phyloP scores from a whole-genome alignment of 805 yeast genomes.

The Cyberlindnera meyerae region DNA sequence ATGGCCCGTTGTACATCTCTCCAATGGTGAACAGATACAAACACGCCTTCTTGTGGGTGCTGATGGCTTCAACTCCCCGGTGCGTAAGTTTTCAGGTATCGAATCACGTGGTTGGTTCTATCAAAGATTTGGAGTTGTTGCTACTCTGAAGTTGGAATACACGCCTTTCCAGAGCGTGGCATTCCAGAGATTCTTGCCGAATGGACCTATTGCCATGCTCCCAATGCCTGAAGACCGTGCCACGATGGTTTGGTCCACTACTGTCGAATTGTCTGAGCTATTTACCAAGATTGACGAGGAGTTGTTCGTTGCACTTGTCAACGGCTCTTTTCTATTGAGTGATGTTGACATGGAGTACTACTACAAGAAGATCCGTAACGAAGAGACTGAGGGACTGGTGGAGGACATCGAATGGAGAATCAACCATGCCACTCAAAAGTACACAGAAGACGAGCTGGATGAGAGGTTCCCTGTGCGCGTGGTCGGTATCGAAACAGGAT shows the following conservation, averaged over 20 bases:
- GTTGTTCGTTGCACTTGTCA: conserved; percentile 64
- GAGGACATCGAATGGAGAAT: conserved; percentile 76
- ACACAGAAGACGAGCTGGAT: conserved; percentile 43
- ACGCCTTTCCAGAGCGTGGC: conserved; percentile 71
- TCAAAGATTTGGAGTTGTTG: conserved; percentile 87
- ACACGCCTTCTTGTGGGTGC: conserved; percentile 88
- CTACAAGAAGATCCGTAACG: conserved; percentile 40
- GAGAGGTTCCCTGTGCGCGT: conserved; percentile 65
- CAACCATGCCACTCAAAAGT: conserved; percentile 32
- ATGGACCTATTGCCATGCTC: conserved; percentile 89
- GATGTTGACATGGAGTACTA: conserved; percentile 73
- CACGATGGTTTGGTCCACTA: conserved; percentile 91
- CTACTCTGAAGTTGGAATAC: conserved; percentile 70
- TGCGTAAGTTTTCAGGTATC: conserved; percentile 72
- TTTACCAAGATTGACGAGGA: conserved; percentile 54
- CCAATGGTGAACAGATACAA: conserved; percentile 56
- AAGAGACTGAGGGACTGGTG: conserved; percentile 39
- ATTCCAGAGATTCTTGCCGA: conserved; percentile 87
- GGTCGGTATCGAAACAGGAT: conserved; percentile 48
- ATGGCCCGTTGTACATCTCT: conserved; percentile 76
- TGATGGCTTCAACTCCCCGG: conserved; percentile 95
- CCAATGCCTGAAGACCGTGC: conserved; percentile 86
- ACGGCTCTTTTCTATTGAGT: conserved; percentile 81
- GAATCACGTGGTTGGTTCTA: conserved; percentile 92
- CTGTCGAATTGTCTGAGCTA: conserved; percentile 66